Evolutionary conservation across 2,329 filamentous ascomycete species (phyloP), one percentile per base, ranked within the genome.

Genomic region (Cladosporium sp.): DNA sequence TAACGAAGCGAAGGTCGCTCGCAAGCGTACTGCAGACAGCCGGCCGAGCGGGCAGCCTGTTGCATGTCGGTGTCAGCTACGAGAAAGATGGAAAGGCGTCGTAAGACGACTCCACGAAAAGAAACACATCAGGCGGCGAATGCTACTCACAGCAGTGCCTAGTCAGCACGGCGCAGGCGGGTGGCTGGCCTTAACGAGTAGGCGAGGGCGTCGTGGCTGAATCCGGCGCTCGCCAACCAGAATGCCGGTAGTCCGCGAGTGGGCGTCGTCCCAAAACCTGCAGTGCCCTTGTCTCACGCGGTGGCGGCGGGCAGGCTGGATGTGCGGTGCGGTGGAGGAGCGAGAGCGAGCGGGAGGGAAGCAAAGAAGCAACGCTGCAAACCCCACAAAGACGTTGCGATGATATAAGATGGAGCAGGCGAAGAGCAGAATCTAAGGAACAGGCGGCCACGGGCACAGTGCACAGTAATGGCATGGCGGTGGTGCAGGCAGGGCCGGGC

Each of bases 51-150:
- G 22, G 7, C 7, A 31, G 22, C 43, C 48, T 50, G 43, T 35
- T 19, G 48, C 48, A 43, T 49, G 32, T 18, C 40, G 11, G 32
- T 35, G 40, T 43, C 48, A 50, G 48, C 13, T 37, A 50, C 11
- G 22, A 14, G n/a, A n/a, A 31, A 22, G 13, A 8, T 4, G 43
- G 32, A 43, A 35, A 35, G 32, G 31, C 38, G 48, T 14, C 35
- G 35, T 38, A 9, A 38, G 35, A 38, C 35, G n/a, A 38, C 13
- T 38, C n/a, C 35, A 8, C 16, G 35, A 14, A 38, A 14, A 38
- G 35, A 38, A 38, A 14, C 8, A 38, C 16, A 14, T 38, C 35
- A 18, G 13, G 13, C 35, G 35, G 35, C n/a, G 8, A 38, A 14
- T 5, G 35, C 11, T 14, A 38, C 35, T 38, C 35, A 38, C 35